Conservation (phyloP, 179 eudicot genomes). For the Pouteria campechiana region DNA sequence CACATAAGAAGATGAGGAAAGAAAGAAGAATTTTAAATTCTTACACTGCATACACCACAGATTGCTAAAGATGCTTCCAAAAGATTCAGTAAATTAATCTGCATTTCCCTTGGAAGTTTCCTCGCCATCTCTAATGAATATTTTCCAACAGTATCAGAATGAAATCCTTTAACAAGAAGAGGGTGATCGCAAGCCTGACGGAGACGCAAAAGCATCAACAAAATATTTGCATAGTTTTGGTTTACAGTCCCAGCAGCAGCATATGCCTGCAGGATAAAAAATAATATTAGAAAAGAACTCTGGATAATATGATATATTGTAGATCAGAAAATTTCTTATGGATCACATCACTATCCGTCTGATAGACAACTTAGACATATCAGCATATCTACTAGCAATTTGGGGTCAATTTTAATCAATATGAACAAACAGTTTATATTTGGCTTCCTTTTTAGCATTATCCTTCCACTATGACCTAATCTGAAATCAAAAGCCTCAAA, state of each 20-base stretch:
- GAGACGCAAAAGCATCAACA: constrained; percentile 93
- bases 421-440: no score
- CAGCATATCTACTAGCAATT: no score
- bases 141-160: constrained; percentile 43
- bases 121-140: constrained; percentile 50
- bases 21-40: constrained; percentile 14
- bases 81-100: constrained; percentile 34
- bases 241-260: constrained; percentile 94
- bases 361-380: no score
- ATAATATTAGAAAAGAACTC: constrained; percentile 2
- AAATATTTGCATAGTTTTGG: constrained; percentile 95
- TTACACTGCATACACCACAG: constrained; percentile 62
- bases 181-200: constrained; percentile 99
- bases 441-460: no score
- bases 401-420: no score
- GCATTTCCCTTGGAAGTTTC: constrained; percentile 45
- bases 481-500: no score
- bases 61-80: constrained; percentile 58
- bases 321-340: no score
- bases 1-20: not conserved
- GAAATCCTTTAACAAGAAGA: constrained; percentile 65
- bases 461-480: no score
- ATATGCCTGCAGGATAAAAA: constrained; percentile 52
- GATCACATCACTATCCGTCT: no score
- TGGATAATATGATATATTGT: no score